Percentiles rank a stretch among this genome's conserved stretches.
These are phyloP conservation scores for Limonomyces culmigenus DNA, from an alignment of 1,284 basidiomycete genomes.

Conservation along the genomic window DNA sequence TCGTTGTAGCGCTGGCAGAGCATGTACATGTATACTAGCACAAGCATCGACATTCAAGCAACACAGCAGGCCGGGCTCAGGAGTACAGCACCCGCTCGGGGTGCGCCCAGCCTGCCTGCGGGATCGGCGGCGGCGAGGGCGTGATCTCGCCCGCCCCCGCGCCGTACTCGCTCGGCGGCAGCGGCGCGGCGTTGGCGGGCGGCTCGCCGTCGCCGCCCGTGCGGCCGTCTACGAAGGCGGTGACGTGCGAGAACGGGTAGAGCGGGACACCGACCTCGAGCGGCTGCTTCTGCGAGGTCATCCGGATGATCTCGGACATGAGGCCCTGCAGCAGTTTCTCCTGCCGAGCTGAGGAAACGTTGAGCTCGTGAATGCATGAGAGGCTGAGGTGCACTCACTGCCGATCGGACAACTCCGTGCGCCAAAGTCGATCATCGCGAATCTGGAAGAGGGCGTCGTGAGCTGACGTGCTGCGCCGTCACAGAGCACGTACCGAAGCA, in stretches of 20 bases:
- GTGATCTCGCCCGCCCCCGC: neutral
- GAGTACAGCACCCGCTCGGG: too few species aligned
- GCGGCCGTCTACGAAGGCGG: constrained; percentile 30
- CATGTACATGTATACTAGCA: too few species aligned
- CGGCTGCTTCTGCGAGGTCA: constrained; percentile 62
- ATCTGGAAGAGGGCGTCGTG: constrained; percentile 20
- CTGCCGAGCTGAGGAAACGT: constrained; percentile 39
- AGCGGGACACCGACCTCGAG: constrained; percentile 61
- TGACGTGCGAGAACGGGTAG: constrained; percentile 58
- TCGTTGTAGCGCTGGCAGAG: too few species aligned
- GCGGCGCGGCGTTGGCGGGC: constrained; percentile 11
- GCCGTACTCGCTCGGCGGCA: constrained; percentile 12
- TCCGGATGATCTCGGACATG: constrained; percentile 68
- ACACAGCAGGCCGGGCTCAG: too few species aligned
- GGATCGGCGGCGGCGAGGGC: neutral
- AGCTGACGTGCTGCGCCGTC: too few species aligned
- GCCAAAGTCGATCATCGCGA: constrained; percentile 68
- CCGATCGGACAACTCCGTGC: constrained; percentile 66
- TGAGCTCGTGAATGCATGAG: constrained; percentile 2
- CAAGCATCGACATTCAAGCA: too few species aligned
- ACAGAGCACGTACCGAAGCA: constrained; percentile 34
- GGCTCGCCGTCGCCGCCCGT: constrained; percentile 8
- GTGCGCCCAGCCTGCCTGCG: neutral
- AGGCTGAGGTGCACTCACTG: constrained; percentile 26
- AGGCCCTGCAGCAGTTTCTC: constrained; percentile 65